Evolutionary conservation across 129 eudicot genomes (phyloP).

Genomic region (Flaveria trinervia): DNA sequence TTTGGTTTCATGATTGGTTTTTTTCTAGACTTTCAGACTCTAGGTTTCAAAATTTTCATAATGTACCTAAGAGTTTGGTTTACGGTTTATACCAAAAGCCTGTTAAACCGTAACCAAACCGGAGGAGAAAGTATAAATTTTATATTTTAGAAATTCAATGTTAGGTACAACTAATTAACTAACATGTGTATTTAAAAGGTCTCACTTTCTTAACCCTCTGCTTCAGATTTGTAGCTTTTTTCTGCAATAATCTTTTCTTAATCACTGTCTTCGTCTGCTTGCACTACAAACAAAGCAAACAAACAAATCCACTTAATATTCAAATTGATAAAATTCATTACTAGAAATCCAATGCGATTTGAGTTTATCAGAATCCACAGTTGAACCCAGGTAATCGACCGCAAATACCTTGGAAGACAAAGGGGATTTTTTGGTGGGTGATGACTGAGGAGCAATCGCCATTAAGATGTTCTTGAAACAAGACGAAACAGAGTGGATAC

Average conservation of each 20-base stretch:
- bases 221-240: slow-evolving; percentile 23
- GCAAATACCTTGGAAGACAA: slow-evolving; percentile 31
- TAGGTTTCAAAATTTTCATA: too few relatives aligned
- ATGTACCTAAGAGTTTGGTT: too few relatives aligned
- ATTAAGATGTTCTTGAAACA: slow-evolving; percentile 19
- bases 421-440: slow-evolving; percentile 27
- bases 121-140: too few relatives aligned
- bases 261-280: slow-evolving; percentile 35
- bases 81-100: too few relatives aligned
- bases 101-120: too few relatives aligned
- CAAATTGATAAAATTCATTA: too few relatives aligned
- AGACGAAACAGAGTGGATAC: slow-evolving; percentile 26
- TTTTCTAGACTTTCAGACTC: too few relatives aligned
- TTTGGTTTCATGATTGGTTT: too few relatives aligned
- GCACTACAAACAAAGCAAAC: slow-evolving; percentile 6
- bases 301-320: background rate
- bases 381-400: background rate
- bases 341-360: too few relatives aligned
- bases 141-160: too few relatives aligned
- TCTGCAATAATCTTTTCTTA: slow-evolving; percentile 32
- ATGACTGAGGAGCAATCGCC: background rate
- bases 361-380: background rate
- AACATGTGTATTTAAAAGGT: background rate
- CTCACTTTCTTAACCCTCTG: slow-evolving; percentile 34
- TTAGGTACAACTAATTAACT: too few relatives aligned